A percentile compares a stretch with the other conserved stretches of the same genome.
Conservation (phyloP, 768 basidiomycete species). For the Fistulinella prunicolor region DNA sequence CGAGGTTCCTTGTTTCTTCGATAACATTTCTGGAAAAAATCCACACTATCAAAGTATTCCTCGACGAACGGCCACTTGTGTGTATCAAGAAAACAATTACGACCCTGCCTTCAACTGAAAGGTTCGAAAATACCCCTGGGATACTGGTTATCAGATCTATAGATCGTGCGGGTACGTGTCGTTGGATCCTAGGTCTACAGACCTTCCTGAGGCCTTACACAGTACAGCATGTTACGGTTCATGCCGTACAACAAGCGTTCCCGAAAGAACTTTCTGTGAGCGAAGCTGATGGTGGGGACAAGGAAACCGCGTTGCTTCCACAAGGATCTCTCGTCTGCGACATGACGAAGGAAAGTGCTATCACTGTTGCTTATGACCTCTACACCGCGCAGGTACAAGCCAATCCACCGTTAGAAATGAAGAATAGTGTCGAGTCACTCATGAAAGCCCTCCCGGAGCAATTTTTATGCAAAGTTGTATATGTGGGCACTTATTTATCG, state of each 20-base stretch:
- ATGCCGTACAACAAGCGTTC: not conserved
- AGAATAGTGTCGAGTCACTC: not conserved
- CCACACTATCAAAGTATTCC: constrained; percentile 2
- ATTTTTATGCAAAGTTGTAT: not conserved
- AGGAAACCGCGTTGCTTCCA: not conserved
- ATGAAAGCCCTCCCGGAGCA: not conserved
- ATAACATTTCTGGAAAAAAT: constrained; percentile 49
- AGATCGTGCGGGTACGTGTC: not conserved
- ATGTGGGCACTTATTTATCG: not conserved
- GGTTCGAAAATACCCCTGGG: not conserved
- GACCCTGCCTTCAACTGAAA: not conserved
- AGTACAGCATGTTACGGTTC: not conserved
- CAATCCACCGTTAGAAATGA: not conserved
- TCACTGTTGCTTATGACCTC: not conserved
- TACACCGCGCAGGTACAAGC: not conserved
- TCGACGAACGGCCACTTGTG: not conserved
- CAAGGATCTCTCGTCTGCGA: not conserved
- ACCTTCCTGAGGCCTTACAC: not conserved
- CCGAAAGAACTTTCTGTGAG: not conserved
- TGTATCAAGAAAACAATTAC: not conserved
- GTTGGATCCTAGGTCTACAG: not conserved
- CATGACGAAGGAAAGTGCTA: not conserved
- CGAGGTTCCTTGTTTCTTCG: constrained; percentile 45
- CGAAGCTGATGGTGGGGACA: not conserved
- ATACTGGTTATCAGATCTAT: not conserved